These are phyloP conservation scores for Cylindrodendrum hubeiense DNA, from an alignment of 2,329 filamentous ascomycete genomes.

Conservation along the genomic window DNA sequence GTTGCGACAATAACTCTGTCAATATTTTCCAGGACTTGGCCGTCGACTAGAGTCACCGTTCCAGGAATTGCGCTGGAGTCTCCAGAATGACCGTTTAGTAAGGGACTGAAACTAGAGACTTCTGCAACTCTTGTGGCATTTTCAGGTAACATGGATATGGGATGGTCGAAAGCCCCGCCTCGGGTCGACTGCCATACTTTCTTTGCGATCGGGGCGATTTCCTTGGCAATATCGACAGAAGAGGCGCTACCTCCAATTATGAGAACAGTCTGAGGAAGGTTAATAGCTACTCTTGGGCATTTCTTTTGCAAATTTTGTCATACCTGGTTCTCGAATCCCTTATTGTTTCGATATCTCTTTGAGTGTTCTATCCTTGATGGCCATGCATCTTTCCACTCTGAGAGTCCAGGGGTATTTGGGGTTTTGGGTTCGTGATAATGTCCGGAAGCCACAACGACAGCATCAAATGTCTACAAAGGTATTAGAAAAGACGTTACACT, in stretches of 20 bases:
- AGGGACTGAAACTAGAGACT: slow-evolving; percentile 44
- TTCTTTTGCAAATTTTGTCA: background rate
- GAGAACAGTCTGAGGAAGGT: slow-evolving; percentile 60
- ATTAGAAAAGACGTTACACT: background rate
- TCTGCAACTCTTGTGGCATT: slow-evolving; percentile 64
- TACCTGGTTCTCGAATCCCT: slow-evolving; percentile 1
- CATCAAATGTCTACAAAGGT: slow-evolving; percentile 62
- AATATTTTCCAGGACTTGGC: slow-evolving; percentile 64
- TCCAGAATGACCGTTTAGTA: slow-evolving; percentile 48
- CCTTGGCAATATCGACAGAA: slow-evolving; percentile 54
- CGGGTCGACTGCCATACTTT: slow-evolving; percentile 64
- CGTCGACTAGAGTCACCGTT: slow-evolving; percentile 65
- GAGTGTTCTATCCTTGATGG: slow-evolving; percentile 71
- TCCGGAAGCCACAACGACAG: slow-evolving; percentile 73
- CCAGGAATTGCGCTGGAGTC: slow-evolving; percentile 61
- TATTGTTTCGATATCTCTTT: slow-evolving; percentile 72
- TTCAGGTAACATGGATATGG: slow-evolving; percentile 62
- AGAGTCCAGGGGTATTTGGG: slow-evolving; percentile 69
- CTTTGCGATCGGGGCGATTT: slow-evolving; percentile 49
- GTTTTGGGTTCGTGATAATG: slow-evolving; percentile 74
- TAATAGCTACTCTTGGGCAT: slow-evolving; percentile 65
- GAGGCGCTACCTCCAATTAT: slow-evolving; percentile 63
- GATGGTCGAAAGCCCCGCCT: slow-evolving; percentile 67
- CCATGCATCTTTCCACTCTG: slow-evolving; percentile 65
- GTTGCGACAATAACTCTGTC: slow-evolving; percentile 74